Evolutionary conservation across 352 stramenopile genomes (phyloP).

Genomic region (Thraustotheca clavata): DNA sequence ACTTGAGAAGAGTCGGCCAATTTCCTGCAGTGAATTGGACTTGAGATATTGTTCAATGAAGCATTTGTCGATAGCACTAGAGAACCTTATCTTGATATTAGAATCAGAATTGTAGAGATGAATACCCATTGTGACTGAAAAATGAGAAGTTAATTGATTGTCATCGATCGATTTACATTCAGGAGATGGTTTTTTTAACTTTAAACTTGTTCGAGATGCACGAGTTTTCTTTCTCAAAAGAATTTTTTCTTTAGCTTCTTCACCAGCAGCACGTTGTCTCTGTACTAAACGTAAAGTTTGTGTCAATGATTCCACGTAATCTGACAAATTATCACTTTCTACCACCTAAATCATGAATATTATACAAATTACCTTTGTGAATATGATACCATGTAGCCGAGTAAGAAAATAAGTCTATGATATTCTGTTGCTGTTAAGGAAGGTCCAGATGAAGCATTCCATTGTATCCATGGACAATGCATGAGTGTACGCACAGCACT

Average conservation of each 20-base stretch:
- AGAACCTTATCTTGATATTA: too few relatives aligned
- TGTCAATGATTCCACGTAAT: constrained; percentile 72
- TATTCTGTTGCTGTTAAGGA: too few relatives aligned
- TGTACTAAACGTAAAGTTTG: constrained; percentile 60
- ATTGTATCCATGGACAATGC: constrained; percentile 58
- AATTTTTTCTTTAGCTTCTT: constrained; percentile 26
- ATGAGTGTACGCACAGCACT: constrained; percentile 74
- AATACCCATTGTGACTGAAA: too few relatives aligned
- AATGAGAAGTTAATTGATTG: too few relatives aligned
- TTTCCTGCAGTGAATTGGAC: background rate
- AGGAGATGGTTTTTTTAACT: too few relatives aligned
- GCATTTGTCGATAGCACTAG: too few relatives aligned
- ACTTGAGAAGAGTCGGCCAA: constrained; percentile 14
- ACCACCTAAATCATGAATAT: constrained; percentile 41
- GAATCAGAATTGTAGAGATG: too few relatives aligned
- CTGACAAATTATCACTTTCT: constrained; percentile 44
- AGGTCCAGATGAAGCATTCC: too few relatives aligned
- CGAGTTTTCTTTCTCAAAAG: constrained; percentile 23
- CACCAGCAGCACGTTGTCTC: constrained; percentile 24
- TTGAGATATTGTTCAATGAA: too few relatives aligned
- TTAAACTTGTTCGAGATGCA: too few relatives aligned
- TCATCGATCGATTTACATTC: too few relatives aligned
- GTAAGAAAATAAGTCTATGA: constrained; percentile 56
- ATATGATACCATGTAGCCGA: constrained; percentile 50
- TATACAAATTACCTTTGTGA: background rate